A percentile compares a stretch with the other conserved stretches of the same genome.
phyloP scores from a whole-genome alignment of 495 filamentous ascomycete species.

The Chaetomidium leptoderma region DNA sequence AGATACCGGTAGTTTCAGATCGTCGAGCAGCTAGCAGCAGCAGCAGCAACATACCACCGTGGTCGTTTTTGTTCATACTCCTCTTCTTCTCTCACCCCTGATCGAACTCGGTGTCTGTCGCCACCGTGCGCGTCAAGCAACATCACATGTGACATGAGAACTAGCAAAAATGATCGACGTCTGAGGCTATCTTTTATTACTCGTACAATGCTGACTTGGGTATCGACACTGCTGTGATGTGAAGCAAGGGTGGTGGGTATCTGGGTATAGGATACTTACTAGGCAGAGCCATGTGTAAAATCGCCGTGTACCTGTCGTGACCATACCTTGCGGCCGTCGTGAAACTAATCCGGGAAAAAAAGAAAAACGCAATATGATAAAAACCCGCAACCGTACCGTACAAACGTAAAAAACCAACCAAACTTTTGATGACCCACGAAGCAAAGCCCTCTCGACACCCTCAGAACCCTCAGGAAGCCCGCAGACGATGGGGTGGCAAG shows the following conservation, averaged over 20 bases:
- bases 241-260: conserved; percentile 10
- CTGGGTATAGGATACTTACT: conserved; percentile 20
- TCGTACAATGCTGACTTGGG: conserved; percentile 20
- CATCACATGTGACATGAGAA: background rate
- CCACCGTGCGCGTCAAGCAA: background rate
- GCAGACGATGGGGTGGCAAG: conserved; percentile 4
- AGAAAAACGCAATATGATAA: conserved; percentile 4
- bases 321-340: background rate
- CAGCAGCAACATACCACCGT: background rate
- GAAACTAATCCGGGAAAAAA: background rate
- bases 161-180: background rate
- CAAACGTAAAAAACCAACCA: conserved; percentile 9
- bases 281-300: conserved; percentile 19
- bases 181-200: conserved; percentile 4
- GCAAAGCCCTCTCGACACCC: conserved; percentile 14
- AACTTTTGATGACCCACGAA: conserved; percentile 20
- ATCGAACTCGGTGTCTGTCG: too few relatives aligned
- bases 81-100: background rate
- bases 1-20: conserved; percentile 9
- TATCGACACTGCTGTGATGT: conserved; percentile 13
- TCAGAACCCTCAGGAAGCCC: conserved; percentile 28
- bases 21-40: conserved; percentile 12
- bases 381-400: conserved; percentile 9
- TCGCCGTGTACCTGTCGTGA: conserved; percentile 15
- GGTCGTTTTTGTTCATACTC: background rate